Percentiles rank a stretch among this genome's conserved stretches.
Conservation (phyloP, 2,329 filamentous ascomycete genomes). For the Dactylellina cionopaga region DNA sequence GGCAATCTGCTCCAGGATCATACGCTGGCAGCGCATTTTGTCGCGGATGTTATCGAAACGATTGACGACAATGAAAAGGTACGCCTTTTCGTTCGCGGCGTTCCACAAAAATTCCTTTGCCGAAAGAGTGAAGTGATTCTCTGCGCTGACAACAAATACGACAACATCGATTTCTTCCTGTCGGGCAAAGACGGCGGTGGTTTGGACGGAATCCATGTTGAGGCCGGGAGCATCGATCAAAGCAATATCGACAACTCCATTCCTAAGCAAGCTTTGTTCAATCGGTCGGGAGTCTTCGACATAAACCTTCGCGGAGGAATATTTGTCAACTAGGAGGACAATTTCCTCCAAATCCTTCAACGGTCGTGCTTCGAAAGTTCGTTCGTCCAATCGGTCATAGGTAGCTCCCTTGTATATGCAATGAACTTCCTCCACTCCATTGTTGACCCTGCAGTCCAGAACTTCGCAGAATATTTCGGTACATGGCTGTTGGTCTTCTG, state of each 20-base stretch:
- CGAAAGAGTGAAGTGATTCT: slow-evolving; percentile 96
- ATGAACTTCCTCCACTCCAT: slow-evolving; percentile 91
- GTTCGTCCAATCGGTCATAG: slow-evolving; percentile 91
- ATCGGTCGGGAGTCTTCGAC: slow-evolving; percentile 88
- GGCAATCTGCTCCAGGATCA: slow-evolving; percentile 89
- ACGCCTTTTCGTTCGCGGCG: slow-evolving; percentile 94
- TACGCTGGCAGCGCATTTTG: slow-evolving; percentile 87
- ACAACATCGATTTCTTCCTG: slow-evolving; percentile 99
- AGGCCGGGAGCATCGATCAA: slow-evolving; percentile 95
- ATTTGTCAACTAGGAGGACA: slow-evolving; percentile 86
- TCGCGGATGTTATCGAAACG: slow-evolving; percentile 94
- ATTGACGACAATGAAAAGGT: slow-evolving; percentile 99
- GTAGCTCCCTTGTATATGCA: slow-evolving; percentile 82
- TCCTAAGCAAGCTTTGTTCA: slow-evolving; percentile 93
- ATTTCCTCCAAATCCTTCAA: slow-evolving; percentile 84
- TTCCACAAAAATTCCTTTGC: slow-evolving; percentile 98
- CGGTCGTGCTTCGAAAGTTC: slow-evolving; percentile 87
- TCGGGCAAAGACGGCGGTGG: slow-evolving; percentile 93
- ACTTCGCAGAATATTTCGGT: slow-evolving; percentile 99
- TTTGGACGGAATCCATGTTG: slow-evolving; percentile 96
- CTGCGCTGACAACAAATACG: slow-evolving; percentile 95
- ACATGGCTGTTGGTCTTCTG: slow-evolving; percentile 97
- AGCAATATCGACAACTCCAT: slow-evolving; percentile 96
- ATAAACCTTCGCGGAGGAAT: slow-evolving; percentile 96
- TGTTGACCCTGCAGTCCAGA: slow-evolving; percentile 88